Percentiles rank a stretch among this genome's conserved stretches.
These are phyloP conservation scores for Penicillium argentinense DNA, from an alignment of 495 filamentous ascomycete genomes.

Conservation along the genomic window DNA sequence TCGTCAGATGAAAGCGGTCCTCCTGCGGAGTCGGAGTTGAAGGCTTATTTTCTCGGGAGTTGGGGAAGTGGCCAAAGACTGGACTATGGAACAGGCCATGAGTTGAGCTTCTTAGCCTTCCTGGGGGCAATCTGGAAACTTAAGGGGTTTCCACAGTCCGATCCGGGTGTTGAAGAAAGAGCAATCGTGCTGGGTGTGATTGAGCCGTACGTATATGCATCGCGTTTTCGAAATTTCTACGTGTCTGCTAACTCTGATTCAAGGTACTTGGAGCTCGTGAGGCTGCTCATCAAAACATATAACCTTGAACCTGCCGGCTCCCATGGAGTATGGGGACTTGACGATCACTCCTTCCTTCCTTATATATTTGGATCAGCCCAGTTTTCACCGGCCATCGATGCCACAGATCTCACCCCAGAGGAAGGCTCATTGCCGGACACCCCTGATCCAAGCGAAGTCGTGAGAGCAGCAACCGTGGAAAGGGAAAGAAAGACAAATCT, in stretches of 20 bases:
- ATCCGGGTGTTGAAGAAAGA: slow-evolving; percentile 62
- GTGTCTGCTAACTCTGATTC: slow-evolving; percentile 4
- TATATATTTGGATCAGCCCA: slow-evolving; percentile 94
- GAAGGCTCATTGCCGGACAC: slow-evolving; percentile 75
- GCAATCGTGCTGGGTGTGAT: slow-evolving; percentile 78
- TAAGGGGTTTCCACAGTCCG: slow-evolving; percentile 61
- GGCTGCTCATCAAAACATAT: slow-evolving; percentile 80
- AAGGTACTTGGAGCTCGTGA: slow-evolving; percentile 84
- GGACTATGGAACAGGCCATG: slow-evolving; percentile 96
- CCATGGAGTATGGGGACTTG: slow-evolving; percentile 95
- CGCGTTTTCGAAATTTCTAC: background rate
- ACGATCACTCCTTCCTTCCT: slow-evolving; percentile 97
- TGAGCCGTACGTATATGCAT: slow-evolving; percentile 62
- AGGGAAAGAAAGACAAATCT: slow-evolving; percentile 71
- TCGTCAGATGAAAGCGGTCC: slow-evolving; percentile 24
- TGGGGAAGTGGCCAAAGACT: slow-evolving; percentile 88
- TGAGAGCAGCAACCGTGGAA: slow-evolving; percentile 64
- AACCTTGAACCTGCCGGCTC: slow-evolving; percentile 94
- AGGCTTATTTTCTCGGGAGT: slow-evolving; percentile 76
- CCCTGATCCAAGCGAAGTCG: slow-evolving; percentile 67
- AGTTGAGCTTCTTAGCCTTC: slow-evolving; percentile 92
- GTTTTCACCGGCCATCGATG: slow-evolving; percentile 69
- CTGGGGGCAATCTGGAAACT: slow-evolving; percentile 89
- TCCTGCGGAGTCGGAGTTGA: slow-evolving; percentile 64
- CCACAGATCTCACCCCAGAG: slow-evolving; percentile 60